These are phyloP conservation scores for Hymenoscyphus albidus DNA, from an alignment of 2,329 filamentous ascomycete genomes.

Conservation along the genomic window DNA sequence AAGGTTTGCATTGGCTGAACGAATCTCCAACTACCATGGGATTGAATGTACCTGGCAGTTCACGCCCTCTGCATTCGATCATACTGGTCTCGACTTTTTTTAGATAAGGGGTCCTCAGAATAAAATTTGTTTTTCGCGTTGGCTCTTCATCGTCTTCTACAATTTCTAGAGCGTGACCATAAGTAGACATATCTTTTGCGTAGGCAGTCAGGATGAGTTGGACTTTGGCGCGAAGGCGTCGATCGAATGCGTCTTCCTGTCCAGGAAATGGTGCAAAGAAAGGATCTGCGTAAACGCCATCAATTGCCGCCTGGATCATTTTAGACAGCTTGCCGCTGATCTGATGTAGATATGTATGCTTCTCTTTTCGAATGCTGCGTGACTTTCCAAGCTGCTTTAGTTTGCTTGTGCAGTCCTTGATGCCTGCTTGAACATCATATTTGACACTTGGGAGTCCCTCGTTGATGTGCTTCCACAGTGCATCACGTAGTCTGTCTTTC, in stretches of 20 bases:
- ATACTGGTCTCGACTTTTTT: neutral
- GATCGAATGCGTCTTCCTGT: neutral
- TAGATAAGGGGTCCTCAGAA: neutral
- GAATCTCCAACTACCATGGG: neutral
- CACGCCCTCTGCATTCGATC: neutral
- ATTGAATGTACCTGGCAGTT: neutral
- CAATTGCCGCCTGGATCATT: neutral
- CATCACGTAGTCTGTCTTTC: constrained; percentile 24
- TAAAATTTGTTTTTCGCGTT: neutral
- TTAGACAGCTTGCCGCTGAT: neutral
- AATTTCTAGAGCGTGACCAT: neutral
- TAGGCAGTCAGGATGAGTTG: neutral
- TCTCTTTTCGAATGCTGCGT: neutral
- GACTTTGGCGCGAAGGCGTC: neutral
- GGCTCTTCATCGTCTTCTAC: neutral
- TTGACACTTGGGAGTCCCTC: constrained; percentile 26
- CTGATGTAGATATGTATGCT: neutral
- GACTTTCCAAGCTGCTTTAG: neutral
- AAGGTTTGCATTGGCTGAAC: neutral
- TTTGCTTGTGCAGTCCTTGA: neutral
- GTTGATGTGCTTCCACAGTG: constrained; percentile 35
- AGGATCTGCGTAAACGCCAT: neutral
- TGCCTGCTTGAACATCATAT: neutral
- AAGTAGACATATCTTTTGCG: neutral
- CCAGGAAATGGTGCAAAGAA: neutral